These are phyloP conservation scores for Suhomyces prunicola DNA, from an alignment of 805 yeast genomes.

Conservation along the genomic window DNA sequence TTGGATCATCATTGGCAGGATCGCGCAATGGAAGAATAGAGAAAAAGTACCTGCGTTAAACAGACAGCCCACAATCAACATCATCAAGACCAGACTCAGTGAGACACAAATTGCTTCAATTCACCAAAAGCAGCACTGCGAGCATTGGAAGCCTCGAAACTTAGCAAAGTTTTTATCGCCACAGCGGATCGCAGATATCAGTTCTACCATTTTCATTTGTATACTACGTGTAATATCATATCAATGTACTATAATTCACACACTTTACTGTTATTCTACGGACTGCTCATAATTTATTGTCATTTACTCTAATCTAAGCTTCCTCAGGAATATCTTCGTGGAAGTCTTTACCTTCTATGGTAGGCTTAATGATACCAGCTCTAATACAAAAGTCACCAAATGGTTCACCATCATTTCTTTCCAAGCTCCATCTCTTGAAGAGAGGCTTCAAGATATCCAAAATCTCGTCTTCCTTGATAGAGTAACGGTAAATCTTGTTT, in stretches of 20 bases:
- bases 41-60: neutral
- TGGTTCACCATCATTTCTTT: conserved; percentile 87
- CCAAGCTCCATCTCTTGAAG: conserved; percentile 92
- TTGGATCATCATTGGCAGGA: neutral
- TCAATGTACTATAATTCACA: neutral
- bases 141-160: neutral
- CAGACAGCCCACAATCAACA: neutral
- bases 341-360: conserved; percentile 88
- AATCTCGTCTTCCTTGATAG: conserved; percentile 88
- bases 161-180: neutral
- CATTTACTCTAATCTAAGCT: conserved; percentile 30
- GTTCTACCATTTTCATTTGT: neutral
- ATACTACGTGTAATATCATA: neutral
- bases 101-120: neutral
- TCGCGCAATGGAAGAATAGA: neutral
- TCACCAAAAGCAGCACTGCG: neutral
- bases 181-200: neutral
- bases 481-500: conserved; percentile 83
- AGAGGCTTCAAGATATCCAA: conserved; percentile 73
- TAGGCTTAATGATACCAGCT: conserved; percentile 82
- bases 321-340: conserved; percentile 91
- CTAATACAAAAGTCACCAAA: conserved; percentile 93
- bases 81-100: neutral
- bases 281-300: neutral
- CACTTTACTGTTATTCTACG: neutral